Conservation (phyloP, 75 land plant species). For the Cunninghamia lanceolata region DNA sequence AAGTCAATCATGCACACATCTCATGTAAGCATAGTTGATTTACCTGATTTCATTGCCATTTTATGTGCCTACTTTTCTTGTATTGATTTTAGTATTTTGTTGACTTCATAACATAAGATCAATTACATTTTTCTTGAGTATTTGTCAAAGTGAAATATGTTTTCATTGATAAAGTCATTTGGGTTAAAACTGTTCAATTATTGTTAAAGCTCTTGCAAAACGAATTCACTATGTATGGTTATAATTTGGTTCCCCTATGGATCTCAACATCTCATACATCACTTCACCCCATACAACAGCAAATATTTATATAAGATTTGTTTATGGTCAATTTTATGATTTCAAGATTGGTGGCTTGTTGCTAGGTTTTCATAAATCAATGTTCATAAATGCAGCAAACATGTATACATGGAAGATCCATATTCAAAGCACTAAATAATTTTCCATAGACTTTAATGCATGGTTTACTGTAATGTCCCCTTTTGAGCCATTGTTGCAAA, state of each 20-base stretch:
- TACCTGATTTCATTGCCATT: not conserved
- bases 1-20: conserved; percentile 48
- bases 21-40: conserved; percentile 31
- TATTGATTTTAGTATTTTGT: not conserved
- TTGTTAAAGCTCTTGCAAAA: not conserved
- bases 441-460: not conserved
- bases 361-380: not conserved
- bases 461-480: too few species aligned
- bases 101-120: not conserved
- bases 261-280: not conserved
- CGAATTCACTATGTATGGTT: not conserved
- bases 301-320: not conserved
- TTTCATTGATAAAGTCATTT: not conserved
- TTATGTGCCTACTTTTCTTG: not conserved
- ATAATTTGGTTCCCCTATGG: not conserved
- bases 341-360: not conserved
- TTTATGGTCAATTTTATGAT: not conserved
- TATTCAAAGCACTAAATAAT: not conserved
- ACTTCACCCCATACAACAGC: not conserved
- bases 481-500: too few species aligned
- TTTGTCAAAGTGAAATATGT: not conserved
- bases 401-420: not conserved
- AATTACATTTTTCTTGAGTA: not conserved
- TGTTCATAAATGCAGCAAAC: not conserved
- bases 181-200: not conserved